A percentile compares a stretch with the other conserved stretches of the same genome.
phyloP scores from a whole-genome alignment of 305 asterid genomes.

The Salvia sclarea region DNA sequence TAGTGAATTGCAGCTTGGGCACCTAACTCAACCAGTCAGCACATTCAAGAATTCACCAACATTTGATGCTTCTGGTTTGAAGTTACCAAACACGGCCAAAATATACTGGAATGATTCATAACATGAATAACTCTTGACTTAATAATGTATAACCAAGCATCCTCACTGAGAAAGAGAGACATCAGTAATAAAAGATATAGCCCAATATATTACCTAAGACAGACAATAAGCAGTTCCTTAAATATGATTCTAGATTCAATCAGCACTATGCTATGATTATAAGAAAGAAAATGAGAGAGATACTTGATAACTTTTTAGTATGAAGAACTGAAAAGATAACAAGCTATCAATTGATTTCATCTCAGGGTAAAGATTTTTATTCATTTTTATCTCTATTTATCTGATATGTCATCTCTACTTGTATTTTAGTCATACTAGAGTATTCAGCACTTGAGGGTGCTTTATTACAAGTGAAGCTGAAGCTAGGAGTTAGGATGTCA shows the following conservation, averaged over 20 bases:
- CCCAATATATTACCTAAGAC: background rate
- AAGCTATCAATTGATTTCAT: background rate
- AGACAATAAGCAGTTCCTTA: background rate
- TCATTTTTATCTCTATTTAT: background rate
- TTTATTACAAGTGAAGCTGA: background rate
- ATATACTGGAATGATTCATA: background rate
- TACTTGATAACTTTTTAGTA: background rate
- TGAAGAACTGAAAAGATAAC: background rate
- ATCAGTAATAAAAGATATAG: background rate
- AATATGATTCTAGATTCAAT: background rate
- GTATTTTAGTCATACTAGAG: background rate
- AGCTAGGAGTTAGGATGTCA: background rate
- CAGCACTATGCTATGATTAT: background rate
- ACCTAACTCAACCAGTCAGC: background rate
- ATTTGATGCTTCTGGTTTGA: background rate
- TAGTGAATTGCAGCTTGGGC: constrained; percentile 1
- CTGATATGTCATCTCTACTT: background rate
- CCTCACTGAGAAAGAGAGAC: background rate
- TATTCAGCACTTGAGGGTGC: background rate
- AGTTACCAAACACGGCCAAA: background rate
- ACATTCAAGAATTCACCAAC: constrained; percentile 14
- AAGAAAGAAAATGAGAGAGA: background rate
- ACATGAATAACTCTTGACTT: background rate
- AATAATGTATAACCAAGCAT: background rate
- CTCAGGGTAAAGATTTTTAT: background rate